Base-by-base conservation (phyloP, 2,329 filamentous ascomycete genomes). In the Penicillium psychrosexuale region DNA sequence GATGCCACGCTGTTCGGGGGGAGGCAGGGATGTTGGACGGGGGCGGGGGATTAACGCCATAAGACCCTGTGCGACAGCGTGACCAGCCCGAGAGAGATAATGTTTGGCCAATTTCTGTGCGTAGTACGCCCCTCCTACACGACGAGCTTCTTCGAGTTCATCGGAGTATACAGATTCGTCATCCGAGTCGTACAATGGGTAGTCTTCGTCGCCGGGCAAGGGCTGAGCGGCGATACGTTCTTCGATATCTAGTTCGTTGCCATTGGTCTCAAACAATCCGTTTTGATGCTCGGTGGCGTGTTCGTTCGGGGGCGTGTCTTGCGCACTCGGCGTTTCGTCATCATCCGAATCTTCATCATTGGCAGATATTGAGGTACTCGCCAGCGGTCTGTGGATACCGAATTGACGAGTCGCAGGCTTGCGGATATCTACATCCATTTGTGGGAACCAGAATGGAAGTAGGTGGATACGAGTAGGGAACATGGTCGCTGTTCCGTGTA, bases 371-470 rank as follows among this genome's bases (percentile, higher is more conserved):
- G 86, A 89, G 33, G 86, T 85, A 51, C 88, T 90, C 19, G 89
- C 83, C 7, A 84, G 85, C 0, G 89, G 86, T 33, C 93, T 83
- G 66, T 90, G 88, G 65, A 99, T 97, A 52, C 94, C 94, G 70
- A 97, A 97, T 63, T 88, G 85, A 66, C 94, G 91, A 4, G 85
- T 91, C 30, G 86, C 84, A 1, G 94, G 91, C 75, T 99, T 99
- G 63, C 92, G 89, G 66, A 99, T 99, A 69, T 99, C 94, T 24
- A 95, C 86, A 63, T 96, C 87, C 94, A 99, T 99, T 75, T 99
- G 94, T 1, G 94, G 94, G 80, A 93, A 90, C 94, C 94, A 99
- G 79, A 90, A 99, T 0, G 94, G 94, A 6, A 99, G 80, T 12
- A 99, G 81, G 45, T 97, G 80, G 73, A 99, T 99, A 52, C 89